phyloP scores from a whole-genome alignment of 1,284 basidiomycete species.

The Ceratobasidium sp. region DNA sequence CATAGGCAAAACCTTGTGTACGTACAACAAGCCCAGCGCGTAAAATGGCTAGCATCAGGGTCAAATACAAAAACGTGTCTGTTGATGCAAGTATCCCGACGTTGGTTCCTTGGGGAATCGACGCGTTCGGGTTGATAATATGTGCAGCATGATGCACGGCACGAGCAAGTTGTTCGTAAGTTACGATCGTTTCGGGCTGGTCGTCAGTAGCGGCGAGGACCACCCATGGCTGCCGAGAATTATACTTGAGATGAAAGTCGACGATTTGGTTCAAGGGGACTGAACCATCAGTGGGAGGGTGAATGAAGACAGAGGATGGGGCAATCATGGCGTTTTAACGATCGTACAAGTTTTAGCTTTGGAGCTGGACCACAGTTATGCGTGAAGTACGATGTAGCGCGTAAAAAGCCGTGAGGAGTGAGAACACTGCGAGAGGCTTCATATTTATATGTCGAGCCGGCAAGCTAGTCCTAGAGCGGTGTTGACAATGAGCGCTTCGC shows the following conservation, averaged over 20 bases:
- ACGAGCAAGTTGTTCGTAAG: not conserved
- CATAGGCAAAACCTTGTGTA: not conserved
- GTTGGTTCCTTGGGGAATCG: too few relatives aligned
- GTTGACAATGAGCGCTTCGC: too few relatives aligned
- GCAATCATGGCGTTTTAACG: not conserved
- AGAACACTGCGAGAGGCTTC: too few relatives aligned
- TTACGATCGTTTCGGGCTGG: not conserved
- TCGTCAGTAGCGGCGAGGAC: not conserved
- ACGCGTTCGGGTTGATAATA: not conserved
- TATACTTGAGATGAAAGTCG: not conserved
- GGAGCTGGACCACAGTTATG: too few relatives aligned
- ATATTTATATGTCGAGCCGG: too few relatives aligned
- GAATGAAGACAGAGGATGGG: not conserved
- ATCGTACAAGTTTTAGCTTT: too few relatives aligned
- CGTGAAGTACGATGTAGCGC: too few relatives aligned
- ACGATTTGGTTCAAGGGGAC: not conserved
- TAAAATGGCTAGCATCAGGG: not conserved
- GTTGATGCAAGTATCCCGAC: too few relatives aligned
- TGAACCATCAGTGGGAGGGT: not conserved
- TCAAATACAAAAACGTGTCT: not conserved
- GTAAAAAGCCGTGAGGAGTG: too few relatives aligned
- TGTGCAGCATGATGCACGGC: conserved; percentile 3
- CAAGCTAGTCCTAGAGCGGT: too few relatives aligned
- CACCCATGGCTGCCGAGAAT: not conserved
- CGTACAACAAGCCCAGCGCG: not conserved